Evolutionary conservation across 305 asterid genomes (phyloP).

Genomic region (Plantago lanceolata): DNA sequence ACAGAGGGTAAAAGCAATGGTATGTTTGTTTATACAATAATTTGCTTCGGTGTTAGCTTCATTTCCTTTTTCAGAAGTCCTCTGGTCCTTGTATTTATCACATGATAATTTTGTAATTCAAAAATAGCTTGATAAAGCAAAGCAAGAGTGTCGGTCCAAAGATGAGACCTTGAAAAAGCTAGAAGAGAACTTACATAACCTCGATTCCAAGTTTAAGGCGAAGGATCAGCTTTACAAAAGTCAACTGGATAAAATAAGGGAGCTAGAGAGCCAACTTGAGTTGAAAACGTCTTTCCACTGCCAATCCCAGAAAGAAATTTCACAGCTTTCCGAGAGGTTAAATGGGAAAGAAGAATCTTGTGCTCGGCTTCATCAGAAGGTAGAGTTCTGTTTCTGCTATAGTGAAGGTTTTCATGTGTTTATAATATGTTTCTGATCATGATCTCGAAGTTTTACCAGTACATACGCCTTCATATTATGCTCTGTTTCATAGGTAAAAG

Average conservation of each 20-base stretch:
- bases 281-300: constrained; percentile 43
- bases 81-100: background rate
- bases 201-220: constrained; percentile 63
- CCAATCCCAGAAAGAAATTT: constrained; percentile 68
- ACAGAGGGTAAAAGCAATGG: constrained; percentile 74
- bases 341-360: constrained; percentile 73
- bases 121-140: constrained; percentile 61
- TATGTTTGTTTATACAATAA: constrained; percentile 30
- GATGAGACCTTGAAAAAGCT: constrained; percentile 63
- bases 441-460: background rate
- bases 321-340: constrained; percentile 59
- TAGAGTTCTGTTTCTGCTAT: constrained; percentile 18
- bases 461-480: background rate
- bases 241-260: constrained; percentile 61
- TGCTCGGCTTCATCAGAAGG: constrained; percentile 75
- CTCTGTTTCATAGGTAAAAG: constrained; percentile 44
- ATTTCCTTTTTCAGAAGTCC: background rate
- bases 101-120: constrained; percentile 11
- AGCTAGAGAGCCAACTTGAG: constrained; percentile 58
- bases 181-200: constrained; percentile 56
- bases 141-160: constrained; percentile 55
- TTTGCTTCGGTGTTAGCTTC: constrained; percentile 2
- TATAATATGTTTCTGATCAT: background rate
- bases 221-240: constrained; percentile 57
- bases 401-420: background rate